phyloP scores from a whole-genome alignment of 371 early-diverging fungal genomes.

The Apophysomyces elegans region DNA sequence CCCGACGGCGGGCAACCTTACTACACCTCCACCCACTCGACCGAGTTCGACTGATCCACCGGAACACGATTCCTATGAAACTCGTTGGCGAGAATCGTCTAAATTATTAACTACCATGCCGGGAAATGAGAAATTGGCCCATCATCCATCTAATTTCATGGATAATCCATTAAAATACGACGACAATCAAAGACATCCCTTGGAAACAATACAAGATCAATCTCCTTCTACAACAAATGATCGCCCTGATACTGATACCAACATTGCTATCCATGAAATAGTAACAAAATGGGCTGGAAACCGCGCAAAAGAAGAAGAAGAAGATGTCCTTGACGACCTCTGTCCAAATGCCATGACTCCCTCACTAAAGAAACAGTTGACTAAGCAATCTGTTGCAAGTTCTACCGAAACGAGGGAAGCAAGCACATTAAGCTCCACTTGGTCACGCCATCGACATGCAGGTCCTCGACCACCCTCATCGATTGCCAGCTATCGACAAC shows the following conservation, averaged over 20 bases:
- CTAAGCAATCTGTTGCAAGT: neutral
- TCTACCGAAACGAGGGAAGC: neutral
- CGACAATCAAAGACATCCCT: neutral
- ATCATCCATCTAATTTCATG: neutral
- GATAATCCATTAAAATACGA: neutral
- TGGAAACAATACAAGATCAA: neutral
- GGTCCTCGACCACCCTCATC: neutral
- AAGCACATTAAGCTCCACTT: neutral
- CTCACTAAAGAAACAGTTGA: neutral
- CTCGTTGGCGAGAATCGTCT: neutral
- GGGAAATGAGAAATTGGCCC: neutral
- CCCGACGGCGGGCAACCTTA: constrained; percentile 5
- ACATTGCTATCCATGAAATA: neutral
- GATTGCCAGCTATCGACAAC: neutral
- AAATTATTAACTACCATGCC: neutral
- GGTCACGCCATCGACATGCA: neutral
- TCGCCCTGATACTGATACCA: neutral
- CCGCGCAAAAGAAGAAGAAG: neutral
- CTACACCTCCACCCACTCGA: constrained; percentile 6
- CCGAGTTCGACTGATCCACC: constrained; percentile 3
- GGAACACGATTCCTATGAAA: neutral
- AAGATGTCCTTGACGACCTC: neutral
- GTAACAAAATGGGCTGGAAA: no score
- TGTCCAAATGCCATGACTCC: neutral
- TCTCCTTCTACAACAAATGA: neutral